Conservation (phyloP, 2,329 filamentous ascomycete genomes). For the Apiospora sp. region DNA sequence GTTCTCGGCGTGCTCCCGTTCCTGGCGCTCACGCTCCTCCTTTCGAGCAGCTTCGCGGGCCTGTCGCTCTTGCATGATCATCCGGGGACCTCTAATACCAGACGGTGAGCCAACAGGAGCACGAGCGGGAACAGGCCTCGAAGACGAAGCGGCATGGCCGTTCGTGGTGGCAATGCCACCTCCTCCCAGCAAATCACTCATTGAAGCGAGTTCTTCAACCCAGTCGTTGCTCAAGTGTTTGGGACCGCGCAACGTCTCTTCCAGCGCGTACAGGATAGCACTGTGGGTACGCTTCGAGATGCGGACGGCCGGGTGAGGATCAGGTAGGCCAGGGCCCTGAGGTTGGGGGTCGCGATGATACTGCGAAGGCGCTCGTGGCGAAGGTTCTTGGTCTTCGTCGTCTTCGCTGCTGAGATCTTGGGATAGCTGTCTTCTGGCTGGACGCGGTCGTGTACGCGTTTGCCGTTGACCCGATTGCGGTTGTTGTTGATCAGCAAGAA, state of each 20-base stretch:
- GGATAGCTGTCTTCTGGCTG: conserved; percentile 50
- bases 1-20: conserved; percentile 65
- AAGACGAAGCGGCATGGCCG: conserved; percentile 58
- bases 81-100: conserved; percentile 82
- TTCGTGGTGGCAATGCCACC: conserved; percentile 63
- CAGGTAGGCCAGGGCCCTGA: conserved; percentile 43
- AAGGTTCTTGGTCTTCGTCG: conserved; percentile 50
- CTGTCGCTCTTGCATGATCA: conserved; percentile 88
- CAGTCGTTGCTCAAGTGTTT: conserved; percentile 84
- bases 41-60: conserved; percentile 75
- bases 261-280: conserved; percentile 90
- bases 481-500: conserved; percentile 39
- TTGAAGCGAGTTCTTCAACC: conserved; percentile 87
- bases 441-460: conserved; percentile 32
- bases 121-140: conserved; percentile 57
- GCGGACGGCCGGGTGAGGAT: conserved; percentile 60
- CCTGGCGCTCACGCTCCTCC: conserved; percentile 62
- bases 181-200: conserved; percentile 79
- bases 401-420: conserved; percentile 57
- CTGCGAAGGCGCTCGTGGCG: conserved; percentile 43
- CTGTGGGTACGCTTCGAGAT: conserved; percentile 87
- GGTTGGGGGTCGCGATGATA: conserved; percentile 36
- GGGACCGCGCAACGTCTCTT: conserved; percentile 87
- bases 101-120: conserved; percentile 63
- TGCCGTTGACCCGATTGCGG: conserved; percentile 18